Conservation (phyloP, 768 basidiomycete genomes). For the Clathrus columnatus region DNA sequence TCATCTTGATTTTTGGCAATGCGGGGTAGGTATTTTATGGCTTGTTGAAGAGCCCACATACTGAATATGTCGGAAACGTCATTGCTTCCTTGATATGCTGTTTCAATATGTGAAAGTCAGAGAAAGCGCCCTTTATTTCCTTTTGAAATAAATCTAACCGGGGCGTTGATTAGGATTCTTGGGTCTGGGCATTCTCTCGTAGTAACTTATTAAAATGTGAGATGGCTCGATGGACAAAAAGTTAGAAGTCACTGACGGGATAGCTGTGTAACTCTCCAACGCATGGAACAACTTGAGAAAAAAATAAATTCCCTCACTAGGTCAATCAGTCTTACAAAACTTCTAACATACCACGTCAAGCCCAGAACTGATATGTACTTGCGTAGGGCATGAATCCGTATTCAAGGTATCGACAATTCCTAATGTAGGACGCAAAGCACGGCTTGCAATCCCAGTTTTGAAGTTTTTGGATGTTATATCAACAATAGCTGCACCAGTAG, state of each 20-base stretch:
- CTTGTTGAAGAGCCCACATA: slow-evolving; percentile 84
- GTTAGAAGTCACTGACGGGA: slow-evolving; percentile 50
- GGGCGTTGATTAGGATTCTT: slow-evolving; percentile 85
- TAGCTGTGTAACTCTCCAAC: slow-evolving; percentile 89
- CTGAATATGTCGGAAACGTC: slow-evolving; percentile 95
- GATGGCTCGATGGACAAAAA: background rate
- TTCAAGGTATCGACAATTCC: slow-evolving; percentile 84
- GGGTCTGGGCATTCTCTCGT: slow-evolving; percentile 83
- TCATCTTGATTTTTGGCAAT: slow-evolving; percentile 74
- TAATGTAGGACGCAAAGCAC: slow-evolving; percentile 83
- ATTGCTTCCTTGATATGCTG: slow-evolving; percentile 86
- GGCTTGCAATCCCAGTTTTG: slow-evolving; percentile 93
- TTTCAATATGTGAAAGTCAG: background rate
- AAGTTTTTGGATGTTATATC: slow-evolving; percentile 87
- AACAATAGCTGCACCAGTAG: slow-evolving; percentile 90
- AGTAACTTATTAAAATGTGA: too few relatives aligned
- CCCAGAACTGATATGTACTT: slow-evolving; percentile 90
- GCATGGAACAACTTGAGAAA: slow-evolving; percentile 68
- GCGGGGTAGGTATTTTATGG: slow-evolving; percentile 81
- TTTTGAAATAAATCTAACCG: background rate
- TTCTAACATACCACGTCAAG: slow-evolving; percentile 55
- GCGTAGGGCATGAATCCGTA: slow-evolving; percentile 85
- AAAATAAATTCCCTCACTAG: background rate
- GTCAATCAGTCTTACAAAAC: background rate
- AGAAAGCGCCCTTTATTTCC: background rate